Evolutionary conservation across 2,329 filamentous ascomycete species (phyloP).

Genomic region (Sporothrix inflata): DNA sequence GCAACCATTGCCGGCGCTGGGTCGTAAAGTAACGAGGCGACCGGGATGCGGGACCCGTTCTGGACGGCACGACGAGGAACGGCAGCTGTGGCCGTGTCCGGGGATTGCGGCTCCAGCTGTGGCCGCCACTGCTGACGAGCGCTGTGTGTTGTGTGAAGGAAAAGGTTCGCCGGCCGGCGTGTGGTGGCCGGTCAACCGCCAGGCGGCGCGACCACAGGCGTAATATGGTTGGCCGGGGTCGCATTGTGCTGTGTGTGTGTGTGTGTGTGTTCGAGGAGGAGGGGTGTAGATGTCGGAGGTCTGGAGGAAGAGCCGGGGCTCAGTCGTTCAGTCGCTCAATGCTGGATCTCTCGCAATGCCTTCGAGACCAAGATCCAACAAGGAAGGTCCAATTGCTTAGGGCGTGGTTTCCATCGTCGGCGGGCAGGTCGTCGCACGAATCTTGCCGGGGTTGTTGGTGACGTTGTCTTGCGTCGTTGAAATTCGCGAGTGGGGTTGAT

Average conservation of each 20-base stretch:
- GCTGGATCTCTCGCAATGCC: not conserved
- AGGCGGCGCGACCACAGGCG: slow-evolving; percentile 23
- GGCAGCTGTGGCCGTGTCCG: slow-evolving; percentile 50
- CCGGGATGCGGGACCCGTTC: slow-evolving; percentile 33
- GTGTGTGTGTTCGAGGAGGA: not conserved
- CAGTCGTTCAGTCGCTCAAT: not conserved
- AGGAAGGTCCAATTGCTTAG: not conserved
- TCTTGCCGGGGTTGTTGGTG: not conserved
- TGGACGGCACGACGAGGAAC: slow-evolving; percentile 51
- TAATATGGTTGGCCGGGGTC: slow-evolving; percentile 17
- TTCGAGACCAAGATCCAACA: not conserved
- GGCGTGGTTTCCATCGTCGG: not conserved
- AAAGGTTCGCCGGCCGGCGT: slow-evolving; percentile 18
- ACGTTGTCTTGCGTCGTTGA: not conserved
- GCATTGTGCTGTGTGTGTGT: slow-evolving; percentile 16
- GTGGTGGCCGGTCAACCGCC: not conserved
- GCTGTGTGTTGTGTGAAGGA: slow-evolving; percentile 22
- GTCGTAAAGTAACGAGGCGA: slow-evolving; percentile 75
- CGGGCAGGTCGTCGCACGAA: not conserved
- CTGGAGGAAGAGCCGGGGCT: not conserved
- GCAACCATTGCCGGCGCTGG: slow-evolving; percentile 70
- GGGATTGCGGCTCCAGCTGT: slow-evolving; percentile 19
- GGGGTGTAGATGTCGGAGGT: not conserved
- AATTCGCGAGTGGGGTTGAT: slow-evolving; percentile 13
- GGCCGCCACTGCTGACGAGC: not conserved